Conservation (phyloP, 768 basidiomycete species). For the Floccularia luteovirens region DNA sequence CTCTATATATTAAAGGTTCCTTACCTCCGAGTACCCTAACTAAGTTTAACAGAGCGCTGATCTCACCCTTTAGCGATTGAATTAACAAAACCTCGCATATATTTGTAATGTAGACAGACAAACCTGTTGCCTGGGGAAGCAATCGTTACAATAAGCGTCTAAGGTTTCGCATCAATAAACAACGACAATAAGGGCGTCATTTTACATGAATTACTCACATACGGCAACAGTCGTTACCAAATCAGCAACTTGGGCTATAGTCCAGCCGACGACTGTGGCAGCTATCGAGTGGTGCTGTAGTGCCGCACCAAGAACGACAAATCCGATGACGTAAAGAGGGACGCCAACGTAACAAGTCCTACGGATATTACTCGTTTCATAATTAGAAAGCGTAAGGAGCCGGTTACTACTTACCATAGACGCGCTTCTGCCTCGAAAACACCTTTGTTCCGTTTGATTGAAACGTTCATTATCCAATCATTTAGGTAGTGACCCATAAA, state of each 20-base stretch:
- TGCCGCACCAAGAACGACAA: constrained; percentile 35
- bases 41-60: constrained; percentile 48
- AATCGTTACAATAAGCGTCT: constrained; percentile 33
- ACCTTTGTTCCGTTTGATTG: constrained; percentile 25
- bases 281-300: constrained; percentile 31
- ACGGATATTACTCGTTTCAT: neutral
- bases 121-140: constrained; percentile 25
- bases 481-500: constrained; percentile 28
- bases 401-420: constrained; percentile 26
- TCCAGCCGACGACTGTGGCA: constrained; percentile 46
- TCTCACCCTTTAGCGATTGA: constrained; percentile 31
- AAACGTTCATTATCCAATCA: constrained; percentile 24
- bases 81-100: neutral
- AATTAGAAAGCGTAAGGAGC: neutral
- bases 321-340: constrained; percentile 39
- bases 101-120: constrained; percentile 7
- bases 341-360: constrained; percentile 40
- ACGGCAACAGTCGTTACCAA: constrained; percentile 41
- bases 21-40: constrained; percentile 39
- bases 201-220: constrained; percentile 21
- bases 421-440: constrained; percentile 33
- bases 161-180: neutral
- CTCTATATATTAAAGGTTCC: too few species aligned
- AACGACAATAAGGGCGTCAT: constrained; percentile 12
- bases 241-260: constrained; percentile 31